Evolutionary conservation across 352 stramenopile genomes (phyloP).

Genomic region (Saprolegnia parasitica): DNA sequence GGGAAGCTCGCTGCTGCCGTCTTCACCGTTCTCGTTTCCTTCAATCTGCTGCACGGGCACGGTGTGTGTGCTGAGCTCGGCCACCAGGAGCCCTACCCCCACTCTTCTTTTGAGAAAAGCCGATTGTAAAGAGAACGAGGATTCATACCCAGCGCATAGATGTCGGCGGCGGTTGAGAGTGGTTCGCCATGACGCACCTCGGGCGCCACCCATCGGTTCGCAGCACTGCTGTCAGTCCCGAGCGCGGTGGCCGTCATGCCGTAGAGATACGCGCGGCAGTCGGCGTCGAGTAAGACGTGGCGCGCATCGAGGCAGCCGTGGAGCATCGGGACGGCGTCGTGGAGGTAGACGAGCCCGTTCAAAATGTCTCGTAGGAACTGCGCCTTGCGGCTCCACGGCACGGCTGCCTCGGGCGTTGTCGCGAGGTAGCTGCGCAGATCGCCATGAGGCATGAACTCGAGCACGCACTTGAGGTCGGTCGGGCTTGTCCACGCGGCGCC

Average conservation of each 20-base stretch:
- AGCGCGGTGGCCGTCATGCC: constrained; percentile 39
- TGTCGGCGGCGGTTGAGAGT: constrained; percentile 14
- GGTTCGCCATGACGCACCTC: constrained; percentile 18
- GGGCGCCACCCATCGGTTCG: constrained; percentile 22
- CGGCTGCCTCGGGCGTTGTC: constrained; percentile 34
- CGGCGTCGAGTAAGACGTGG: constrained; percentile 39
- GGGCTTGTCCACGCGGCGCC: constrained; percentile 55
- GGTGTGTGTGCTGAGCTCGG: constrained; percentile 6
- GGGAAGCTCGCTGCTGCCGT: not conserved
- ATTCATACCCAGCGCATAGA: constrained; percentile 43
- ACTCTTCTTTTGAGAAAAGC: not conserved
- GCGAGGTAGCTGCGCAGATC: constrained; percentile 45
- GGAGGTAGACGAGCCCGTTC: constrained; percentile 42
- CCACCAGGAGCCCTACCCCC: not conserved
- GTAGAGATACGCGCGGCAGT: constrained; percentile 37
- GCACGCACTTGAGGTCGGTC: constrained; percentile 43
- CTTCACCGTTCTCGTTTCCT: not conserved
- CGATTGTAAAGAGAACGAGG: constrained; percentile 44
- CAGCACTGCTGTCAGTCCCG: constrained; percentile 3
- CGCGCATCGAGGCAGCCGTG: constrained; percentile 45
- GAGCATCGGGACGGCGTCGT: constrained; percentile 41
- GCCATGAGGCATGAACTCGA: constrained; percentile 47
- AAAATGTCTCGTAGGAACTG: constrained; percentile 38
- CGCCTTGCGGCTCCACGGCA: constrained; percentile 24
- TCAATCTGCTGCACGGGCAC: not conserved